Evolutionary conservation across 2,329 filamentous ascomycete genomes (phyloP), one percentile per base, ranked within the genome.

Genomic region (Alternaria gaisen): DNA sequence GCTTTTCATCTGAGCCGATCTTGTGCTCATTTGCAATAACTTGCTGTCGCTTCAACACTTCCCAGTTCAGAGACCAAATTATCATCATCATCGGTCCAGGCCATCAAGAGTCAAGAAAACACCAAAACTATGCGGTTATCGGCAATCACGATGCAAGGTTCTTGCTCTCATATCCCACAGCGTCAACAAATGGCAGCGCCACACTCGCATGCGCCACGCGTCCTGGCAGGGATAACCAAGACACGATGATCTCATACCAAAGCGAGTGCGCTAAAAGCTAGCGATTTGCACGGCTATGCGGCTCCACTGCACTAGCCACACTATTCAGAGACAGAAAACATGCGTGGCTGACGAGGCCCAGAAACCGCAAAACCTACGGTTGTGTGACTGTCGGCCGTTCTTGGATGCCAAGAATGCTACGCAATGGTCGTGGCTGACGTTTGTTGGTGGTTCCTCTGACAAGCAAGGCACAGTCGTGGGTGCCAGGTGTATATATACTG

Each of bases 391-490:
- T 47, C 10, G 14, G 36, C 18, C 20, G 28, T 18, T 44, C 47
- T 56, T 47, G 48, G 52, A 22, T 46, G 14, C 44, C 34, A 20
- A 20, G 44, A 40, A 12, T 51, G 11, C 42, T 63, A 60, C 64
- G 64, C 64, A 64, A 61, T 42, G 18, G 51, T 30, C 61, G 64
- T 66, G 64, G 64, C 64, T 66, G 64, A 66, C 61, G 61, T 64
- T 47, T 52, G 30, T 32, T 44, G 46, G 28, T 44, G 18, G 30
- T 42, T 20, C 30, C 44, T 22, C 34, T 18, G 14, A 43, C 46
- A 53, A 47, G 36, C 57, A 60, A 38, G 53, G 32, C 32, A 60
- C 22, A 20, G 36, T 43, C 18, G 32, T 28, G n/a, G 16, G 22
- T 50, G 43, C 24, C 41, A 24, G 26, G 20, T n/a, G 26, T 22